phyloP scores from a whole-genome alignment of 140 eudicot genomes.

The Eryngium alpinum region DNA sequence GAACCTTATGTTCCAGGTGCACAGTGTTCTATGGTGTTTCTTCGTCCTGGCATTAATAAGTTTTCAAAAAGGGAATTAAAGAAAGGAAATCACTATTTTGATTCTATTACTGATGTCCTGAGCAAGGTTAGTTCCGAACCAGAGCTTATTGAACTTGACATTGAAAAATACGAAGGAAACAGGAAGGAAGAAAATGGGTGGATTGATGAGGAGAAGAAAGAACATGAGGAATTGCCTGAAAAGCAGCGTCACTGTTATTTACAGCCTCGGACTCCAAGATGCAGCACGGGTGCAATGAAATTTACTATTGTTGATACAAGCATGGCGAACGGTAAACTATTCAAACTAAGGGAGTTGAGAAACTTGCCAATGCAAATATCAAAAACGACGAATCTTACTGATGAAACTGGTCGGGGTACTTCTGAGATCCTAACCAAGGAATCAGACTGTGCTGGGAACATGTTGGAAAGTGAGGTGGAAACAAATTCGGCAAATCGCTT shows the following conservation, averaged over 20 bases:
- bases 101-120: conserved; percentile 69
- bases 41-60: conserved; percentile 60
- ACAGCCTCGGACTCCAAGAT: conserved; percentile 57
- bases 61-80: conserved; percentile 33
- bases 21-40: conserved; percentile 48
- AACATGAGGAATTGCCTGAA: conserved; percentile 31
- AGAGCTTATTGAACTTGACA: conserved; percentile 50
- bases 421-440: conserved; percentile 36
- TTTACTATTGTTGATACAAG: conserved; percentile 82
- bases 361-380: conserved; percentile 27
- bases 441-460: conserved; percentile 29
- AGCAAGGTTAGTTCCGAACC: conserved; percentile 61
- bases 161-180: conserved; percentile 27
- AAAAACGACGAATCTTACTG: conserved; percentile 16
- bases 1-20: conserved; percentile 32
- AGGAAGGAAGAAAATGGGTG: conserved; percentile 30
- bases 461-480: conserved; percentile 8
- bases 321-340: conserved; percentile 32
- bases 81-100: conserved; percentile 69
- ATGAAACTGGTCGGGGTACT: conserved; percentile 19
- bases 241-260: conserved; percentile 49
- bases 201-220: conserved; percentile 13
- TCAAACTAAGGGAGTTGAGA: conserved; percentile 41
- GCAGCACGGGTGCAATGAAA: conserved; percentile 22
- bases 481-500: background rate